These are phyloP conservation scores for Diaporthe eres DNA, from an alignment of 2,329 filamentous ascomycete genomes.

Conservation along the genomic window DNA sequence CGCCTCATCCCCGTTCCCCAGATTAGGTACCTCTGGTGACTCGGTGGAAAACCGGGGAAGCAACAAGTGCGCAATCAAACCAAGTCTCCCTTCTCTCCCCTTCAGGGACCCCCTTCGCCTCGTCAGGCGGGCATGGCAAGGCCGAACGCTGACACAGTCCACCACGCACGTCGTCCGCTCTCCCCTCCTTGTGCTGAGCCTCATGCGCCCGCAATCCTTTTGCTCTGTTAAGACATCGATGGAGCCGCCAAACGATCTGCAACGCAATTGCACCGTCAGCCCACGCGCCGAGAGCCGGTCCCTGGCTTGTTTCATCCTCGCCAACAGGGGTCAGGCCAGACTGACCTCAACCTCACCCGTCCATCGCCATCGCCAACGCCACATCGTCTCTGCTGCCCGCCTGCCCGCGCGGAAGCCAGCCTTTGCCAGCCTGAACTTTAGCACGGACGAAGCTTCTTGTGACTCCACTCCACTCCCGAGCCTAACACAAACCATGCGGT, in stretches of 20 bases:
- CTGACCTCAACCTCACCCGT: slow-evolving; percentile 30
- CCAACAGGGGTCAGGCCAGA: slow-evolving; percentile 29
- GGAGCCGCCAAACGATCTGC: slow-evolving; percentile 27
- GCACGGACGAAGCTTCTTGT: slow-evolving; percentile 24
- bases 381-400: neutral
- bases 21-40: slow-evolving; percentile 27
- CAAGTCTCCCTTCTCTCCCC: neutral
- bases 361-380: slow-evolving; percentile 7
- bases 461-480: slow-evolving; percentile 11
- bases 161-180: slow-evolving; percentile 13
- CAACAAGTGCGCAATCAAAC: slow-evolving; percentile 27
- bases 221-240: slow-evolving; percentile 5
- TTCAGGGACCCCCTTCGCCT: slow-evolving; percentile 1
- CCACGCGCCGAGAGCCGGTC: slow-evolving; percentile 31
- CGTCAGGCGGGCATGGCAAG: slow-evolving; percentile 12
- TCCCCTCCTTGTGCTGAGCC: slow-evolving; percentile 13
- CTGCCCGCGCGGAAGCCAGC: neutral
- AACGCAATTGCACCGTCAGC: slow-evolving; percentile 32
- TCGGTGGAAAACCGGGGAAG: slow-evolving; percentile 21
- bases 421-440: slow-evolving; percentile 3
- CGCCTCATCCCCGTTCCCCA: slow-evolving; percentile 30
- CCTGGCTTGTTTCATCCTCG: slow-evolving; percentile 36
- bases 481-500: slow-evolving; percentile 12
- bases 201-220: slow-evolving; percentile 28
- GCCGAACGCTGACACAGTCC: slow-evolving; percentile 18